Evolutionary conservation across 495 filamentous ascomycete species (phyloP).

Genomic region (Podospora australis): DNA sequence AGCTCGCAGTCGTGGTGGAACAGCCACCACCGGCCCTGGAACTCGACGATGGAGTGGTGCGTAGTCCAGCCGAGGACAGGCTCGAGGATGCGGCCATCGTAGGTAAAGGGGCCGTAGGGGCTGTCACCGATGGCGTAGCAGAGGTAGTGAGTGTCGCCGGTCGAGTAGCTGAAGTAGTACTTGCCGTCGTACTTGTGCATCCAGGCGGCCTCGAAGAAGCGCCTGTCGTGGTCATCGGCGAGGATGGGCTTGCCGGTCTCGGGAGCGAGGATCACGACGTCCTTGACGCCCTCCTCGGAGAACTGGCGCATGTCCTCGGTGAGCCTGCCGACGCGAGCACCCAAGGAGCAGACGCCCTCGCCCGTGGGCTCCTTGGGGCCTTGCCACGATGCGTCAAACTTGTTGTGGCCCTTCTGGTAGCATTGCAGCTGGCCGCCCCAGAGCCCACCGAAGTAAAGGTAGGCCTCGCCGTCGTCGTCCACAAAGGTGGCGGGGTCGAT

Average conservation of each 20-base stretch:
- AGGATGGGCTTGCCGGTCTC: conserved; percentile 50
- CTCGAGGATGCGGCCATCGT: conserved; percentile 62
- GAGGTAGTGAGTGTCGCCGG: conserved; percentile 67
- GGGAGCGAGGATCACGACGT: conserved; percentile 52
- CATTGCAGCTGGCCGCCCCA: conserved; percentile 68
- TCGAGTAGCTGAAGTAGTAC: conserved; percentile 74
- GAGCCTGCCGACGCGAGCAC: conserved; percentile 56
- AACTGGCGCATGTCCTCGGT: conserved; percentile 57
- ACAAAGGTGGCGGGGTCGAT: conserved; percentile 62
- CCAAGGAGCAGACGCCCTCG: conserved; percentile 41
- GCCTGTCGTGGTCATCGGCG: conserved; percentile 60
- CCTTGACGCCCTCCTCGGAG: conserved; percentile 33
- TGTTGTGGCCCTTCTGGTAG: conserved; percentile 36
- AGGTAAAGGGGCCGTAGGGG: conserved; percentile 64
- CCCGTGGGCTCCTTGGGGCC: conserved; percentile 52
- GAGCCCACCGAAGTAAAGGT: conserved; percentile 59
- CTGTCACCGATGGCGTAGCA: conserved; percentile 54
- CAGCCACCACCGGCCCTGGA: conserved; percentile 59
- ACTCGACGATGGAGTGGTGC: conserved; percentile 72
- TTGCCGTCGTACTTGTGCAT: conserved; percentile 58
- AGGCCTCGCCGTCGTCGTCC: conserved; percentile 54
- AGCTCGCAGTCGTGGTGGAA: conserved; percentile 69
- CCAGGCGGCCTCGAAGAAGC: conserved; percentile 78
- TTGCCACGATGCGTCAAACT: conserved; percentile 43
- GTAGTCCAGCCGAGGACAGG: conserved; percentile 74